These are phyloP conservation scores for Fusarium sp. DNA, from an alignment of 2,329 filamentous ascomycete genomes.

Conservation along the genomic window DNA sequence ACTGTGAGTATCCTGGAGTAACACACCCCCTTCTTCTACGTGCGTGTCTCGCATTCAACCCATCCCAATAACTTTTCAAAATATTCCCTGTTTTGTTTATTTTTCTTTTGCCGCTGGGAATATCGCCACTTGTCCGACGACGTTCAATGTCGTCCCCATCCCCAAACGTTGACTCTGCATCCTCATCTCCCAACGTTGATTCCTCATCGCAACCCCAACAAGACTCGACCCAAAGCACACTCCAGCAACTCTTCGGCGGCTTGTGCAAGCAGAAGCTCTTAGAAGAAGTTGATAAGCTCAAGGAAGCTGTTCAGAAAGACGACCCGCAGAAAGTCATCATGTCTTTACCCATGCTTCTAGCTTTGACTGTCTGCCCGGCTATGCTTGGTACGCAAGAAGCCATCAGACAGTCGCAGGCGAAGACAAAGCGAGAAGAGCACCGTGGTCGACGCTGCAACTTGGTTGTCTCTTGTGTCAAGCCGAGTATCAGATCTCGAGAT, in stretches of 20 bases:
- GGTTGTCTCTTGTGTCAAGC: slow-evolving; percentile 59
- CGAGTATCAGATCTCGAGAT: slow-evolving; percentile 56
- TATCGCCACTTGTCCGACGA: slow-evolving; percentile 22
- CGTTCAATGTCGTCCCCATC: slow-evolving; percentile 41
- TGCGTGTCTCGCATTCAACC: slow-evolving; percentile 30
- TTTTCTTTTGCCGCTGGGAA: slow-evolving; percentile 25
- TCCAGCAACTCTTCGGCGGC: slow-evolving; percentile 40
- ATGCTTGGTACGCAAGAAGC: slow-evolving; percentile 61
- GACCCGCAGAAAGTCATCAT: slow-evolving; percentile 46
- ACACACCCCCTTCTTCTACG: slow-evolving; percentile 20
- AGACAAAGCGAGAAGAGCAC: slow-evolving; percentile 59
- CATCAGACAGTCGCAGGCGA: slow-evolving; percentile 60
- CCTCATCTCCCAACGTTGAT: slow-evolving; percentile 15
- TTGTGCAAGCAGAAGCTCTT: slow-evolving; percentile 43
- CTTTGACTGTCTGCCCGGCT: slow-evolving; percentile 49
- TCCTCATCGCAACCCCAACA: slow-evolving; percentile 22
- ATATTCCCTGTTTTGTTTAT: slow-evolving; percentile 29
- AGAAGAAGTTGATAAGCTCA: slow-evolving; percentile 45
- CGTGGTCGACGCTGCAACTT: slow-evolving; percentile 61
- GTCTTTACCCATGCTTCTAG: slow-evolving; percentile 47
- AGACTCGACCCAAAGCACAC: slow-evolving; percentile 31
- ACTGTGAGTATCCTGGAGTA: slow-evolving; percentile 23
- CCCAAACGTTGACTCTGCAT: slow-evolving; percentile 24
- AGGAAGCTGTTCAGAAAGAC: slow-evolving; percentile 41
- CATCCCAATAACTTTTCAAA: slow-evolving; percentile 8